phyloP scores from a whole-genome alignment of 805 yeast species.

The Scheffersomyces coipomensis region DNA sequence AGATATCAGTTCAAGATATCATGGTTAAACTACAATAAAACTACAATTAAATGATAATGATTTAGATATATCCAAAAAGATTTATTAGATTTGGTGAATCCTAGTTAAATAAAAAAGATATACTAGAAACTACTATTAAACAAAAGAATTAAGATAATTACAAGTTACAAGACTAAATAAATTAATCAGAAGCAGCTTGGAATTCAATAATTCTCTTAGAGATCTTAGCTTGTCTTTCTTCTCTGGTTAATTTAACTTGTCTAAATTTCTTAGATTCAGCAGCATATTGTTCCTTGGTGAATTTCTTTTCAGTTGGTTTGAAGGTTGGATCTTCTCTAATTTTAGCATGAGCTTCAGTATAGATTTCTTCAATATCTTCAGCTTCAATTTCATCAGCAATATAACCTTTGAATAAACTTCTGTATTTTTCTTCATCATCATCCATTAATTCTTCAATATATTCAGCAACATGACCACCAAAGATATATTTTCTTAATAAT shows the following conservation, averaged over 20 bases:
- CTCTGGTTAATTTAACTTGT: slow-evolving; percentile 83
- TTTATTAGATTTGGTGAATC: background rate
- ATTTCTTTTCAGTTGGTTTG: slow-evolving; percentile 88
- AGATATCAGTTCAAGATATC: too few species aligned
- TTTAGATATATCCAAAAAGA: background rate
- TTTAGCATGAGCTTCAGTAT: slow-evolving; percentile 89
- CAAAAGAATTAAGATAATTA: background rate
- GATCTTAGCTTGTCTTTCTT: slow-evolving; percentile 85
- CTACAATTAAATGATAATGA: too few species aligned
- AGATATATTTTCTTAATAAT: slow-evolving; percentile 96
- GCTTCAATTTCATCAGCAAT: slow-evolving; percentile 96
- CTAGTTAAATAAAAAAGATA: background rate
- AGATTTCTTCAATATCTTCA: slow-evolving; percentile 93
- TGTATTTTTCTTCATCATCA: slow-evolving; percentile 99
- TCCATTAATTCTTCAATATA: slow-evolving; percentile 99
- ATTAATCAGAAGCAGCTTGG: slow-evolving; percentile 46
- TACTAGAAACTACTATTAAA: background rate
- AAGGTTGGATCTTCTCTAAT: slow-evolving; percentile 95
- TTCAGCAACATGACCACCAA: slow-evolving; percentile 99
- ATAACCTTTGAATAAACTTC: slow-evolving; percentile 93
- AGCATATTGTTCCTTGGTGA: slow-evolving; percentile 97
- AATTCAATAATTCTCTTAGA: slow-evolving; percentile 93
- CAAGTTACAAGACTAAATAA: background rate
- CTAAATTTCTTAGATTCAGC: slow-evolving; percentile 93
- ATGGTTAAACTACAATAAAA: too few species aligned